phyloP scores from a whole-genome alignment of 805 yeast species.

The Myxozyma udenii region DNA sequence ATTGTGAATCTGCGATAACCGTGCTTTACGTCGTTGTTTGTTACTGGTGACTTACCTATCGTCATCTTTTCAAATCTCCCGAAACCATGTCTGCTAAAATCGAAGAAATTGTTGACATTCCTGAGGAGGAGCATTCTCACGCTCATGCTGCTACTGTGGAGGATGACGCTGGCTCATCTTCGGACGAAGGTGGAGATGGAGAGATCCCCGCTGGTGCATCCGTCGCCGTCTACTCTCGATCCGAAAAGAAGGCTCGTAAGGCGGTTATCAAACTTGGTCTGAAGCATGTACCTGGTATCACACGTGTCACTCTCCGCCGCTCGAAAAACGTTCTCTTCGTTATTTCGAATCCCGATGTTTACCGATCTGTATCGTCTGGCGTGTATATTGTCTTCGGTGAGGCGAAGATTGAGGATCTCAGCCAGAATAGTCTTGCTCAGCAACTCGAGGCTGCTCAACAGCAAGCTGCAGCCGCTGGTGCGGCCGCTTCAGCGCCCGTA shows the following conservation, averaged over 20 bases:
- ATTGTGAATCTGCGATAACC: no score
- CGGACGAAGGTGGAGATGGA: conserved; percentile 31
- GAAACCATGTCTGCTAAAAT: conserved; percentile 29
- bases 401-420: conserved; percentile 92
- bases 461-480: conserved; percentile 37
- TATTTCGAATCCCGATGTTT: conserved; percentile 91
- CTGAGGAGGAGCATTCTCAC: conserved; percentile 11
- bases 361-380: conserved; percentile 84
- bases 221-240: conserved; percentile 76
- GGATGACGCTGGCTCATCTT: conserved; percentile 26
- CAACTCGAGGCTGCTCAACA: conserved; percentile 52
- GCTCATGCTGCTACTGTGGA: conserved; percentile 8
- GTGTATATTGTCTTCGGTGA: conserved; percentile 97
- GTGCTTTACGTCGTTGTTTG: no score
- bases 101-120: conserved; percentile 30
- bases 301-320: conserved; percentile 87
- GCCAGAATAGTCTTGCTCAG: conserved; percentile 77
- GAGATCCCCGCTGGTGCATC: conserved; percentile 80
- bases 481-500: conserved; percentile 29
- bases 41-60: no score
- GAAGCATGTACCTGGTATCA: conserved; percentile 85
- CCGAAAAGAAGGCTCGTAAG: conserved; percentile 95
- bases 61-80: no score
- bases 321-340: conserved; percentile 88
- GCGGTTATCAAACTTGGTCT: conserved; percentile 81